Conservation (phyloP, 345 rosid genomes). For the Viola odorata region DNA sequence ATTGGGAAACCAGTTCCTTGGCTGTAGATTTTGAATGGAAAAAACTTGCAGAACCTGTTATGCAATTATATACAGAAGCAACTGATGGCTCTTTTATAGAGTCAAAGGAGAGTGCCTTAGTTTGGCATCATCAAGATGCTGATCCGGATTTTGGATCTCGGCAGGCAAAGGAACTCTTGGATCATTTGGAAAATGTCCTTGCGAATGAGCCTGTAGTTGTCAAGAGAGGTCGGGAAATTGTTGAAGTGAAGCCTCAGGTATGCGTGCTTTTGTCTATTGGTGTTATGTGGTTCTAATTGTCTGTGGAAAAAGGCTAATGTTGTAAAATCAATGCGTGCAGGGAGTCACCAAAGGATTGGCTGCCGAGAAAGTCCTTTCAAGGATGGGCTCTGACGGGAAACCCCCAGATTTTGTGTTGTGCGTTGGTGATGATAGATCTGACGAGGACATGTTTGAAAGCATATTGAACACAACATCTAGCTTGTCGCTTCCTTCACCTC, state of each 20-base stretch:
- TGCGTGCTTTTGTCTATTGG: not conserved
- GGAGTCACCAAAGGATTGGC: constrained; percentile 27
- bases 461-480: constrained; percentile 9
- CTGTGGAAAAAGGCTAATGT: constrained; percentile 2
- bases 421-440: constrained; percentile 29
- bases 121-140: constrained; percentile 67
- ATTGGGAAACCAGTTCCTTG: constrained; percentile 45
- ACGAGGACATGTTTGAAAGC: constrained; percentile 31
- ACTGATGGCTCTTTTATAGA: constrained; percentile 69
- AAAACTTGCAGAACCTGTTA: constrained; percentile 47
- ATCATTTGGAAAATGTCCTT: constrained; percentile 62
- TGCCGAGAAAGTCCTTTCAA: constrained; percentile 22
- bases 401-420: constrained; percentile 26
- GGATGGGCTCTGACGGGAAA: constrained; percentile 13
- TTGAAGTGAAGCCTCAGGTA: constrained; percentile 70
- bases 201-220: constrained; percentile 60
- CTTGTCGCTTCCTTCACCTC: constrained; percentile 8
- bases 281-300: not conserved
- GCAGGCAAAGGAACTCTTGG: constrained; percentile 59
- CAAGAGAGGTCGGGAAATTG: constrained; percentile 52
- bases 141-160: constrained; percentile 57
- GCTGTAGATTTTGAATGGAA: constrained; percentile 51
- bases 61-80: constrained; percentile 50
- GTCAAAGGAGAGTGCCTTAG: constrained; percentile 58
- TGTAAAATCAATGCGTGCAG: constrained; percentile 13